These are phyloP conservation scores for Quercus phellos DNA, from an alignment of 331 rosid genomes.

Conservation along the genomic window DNA sequence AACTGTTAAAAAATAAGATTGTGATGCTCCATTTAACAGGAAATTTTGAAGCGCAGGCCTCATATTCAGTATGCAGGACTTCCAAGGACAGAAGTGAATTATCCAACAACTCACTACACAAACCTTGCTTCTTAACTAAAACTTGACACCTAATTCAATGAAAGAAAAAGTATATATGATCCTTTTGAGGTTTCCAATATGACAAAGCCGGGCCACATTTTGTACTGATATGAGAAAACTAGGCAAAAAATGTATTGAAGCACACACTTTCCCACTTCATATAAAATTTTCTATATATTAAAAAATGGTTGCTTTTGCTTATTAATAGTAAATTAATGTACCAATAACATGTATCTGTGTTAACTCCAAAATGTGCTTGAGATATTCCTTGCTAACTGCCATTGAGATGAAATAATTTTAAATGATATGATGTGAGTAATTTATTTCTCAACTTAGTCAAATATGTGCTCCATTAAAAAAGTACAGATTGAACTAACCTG, in stretches of 20 bases:
- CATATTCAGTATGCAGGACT: not conserved
- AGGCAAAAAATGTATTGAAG: not conserved
- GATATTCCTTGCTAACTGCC: no score
- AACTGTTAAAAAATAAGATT: not conserved
- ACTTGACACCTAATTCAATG: not conserved
- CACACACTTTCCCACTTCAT: not conserved
- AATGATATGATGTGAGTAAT: not conserved
- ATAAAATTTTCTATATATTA: not conserved
- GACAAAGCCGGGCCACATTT: no score
- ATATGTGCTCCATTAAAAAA: not conserved
- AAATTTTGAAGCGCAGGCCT: not conserved
- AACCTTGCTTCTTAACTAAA: not conserved
- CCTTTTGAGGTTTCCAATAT: not conserved
- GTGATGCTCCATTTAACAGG: not conserved
- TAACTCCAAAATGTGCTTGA: no score
- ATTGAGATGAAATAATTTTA: not conserved
- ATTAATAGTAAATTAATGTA: no score
- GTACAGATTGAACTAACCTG: not conserved
- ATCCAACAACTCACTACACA: no score
- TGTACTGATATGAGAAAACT: no score
- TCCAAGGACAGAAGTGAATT: not conserved
- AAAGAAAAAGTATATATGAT: not conserved
- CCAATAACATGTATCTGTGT: no score
- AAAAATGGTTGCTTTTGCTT: no score
- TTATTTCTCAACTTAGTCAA: not conserved